Base-by-base conservation (phyloP, 306 rosid species). In the Malus asiatica region DNA sequence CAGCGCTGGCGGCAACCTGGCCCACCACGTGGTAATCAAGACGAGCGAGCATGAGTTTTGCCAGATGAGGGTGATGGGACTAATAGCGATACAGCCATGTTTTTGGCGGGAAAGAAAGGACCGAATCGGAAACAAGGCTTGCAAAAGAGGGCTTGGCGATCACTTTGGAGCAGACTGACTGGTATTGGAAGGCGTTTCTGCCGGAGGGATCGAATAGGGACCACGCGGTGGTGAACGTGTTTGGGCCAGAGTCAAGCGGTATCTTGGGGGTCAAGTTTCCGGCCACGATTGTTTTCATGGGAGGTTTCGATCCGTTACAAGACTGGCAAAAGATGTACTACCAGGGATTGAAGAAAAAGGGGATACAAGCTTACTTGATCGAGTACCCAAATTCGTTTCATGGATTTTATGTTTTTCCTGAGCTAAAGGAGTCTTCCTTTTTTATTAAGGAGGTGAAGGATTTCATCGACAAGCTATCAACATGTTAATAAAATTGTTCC, bases 101-200 rank as follows among this genome's bases (percentile, higher is more conserved):
- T 30, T 76, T 79, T 44, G 86, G 81, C 1, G 79, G 73, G 29
- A 77, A 83, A 62, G 81, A 83, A 11, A 62, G 81, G 64, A 75
- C 76, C 0, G 76, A 83, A 45, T 12, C 1, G 51, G 51, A 83
- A 48, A 79, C 40, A 1, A 68, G 67, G 42, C 25, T 73, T 5
- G 0, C 69, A 1, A 25, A 1, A 25, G 40, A n/a, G 9, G 67
- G 32, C 6, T 57, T 71, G 3, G 48, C 70, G 4, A 8, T 83
- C 2, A 14, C 10, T 0, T 5, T 66, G 48, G 42, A 6, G 67
- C 42, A 29, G 2, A 16, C 79, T 16, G 79, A 83, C 29, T 72
- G 79, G 81, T 23, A 57, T 1, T 83, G 79, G 84, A 79, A 62
- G 73, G 81, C 73, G 6, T 79, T 76, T 59, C 63, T 79, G 68